These are phyloP conservation scores for Boletellus ananas DNA, from an alignment of 768 basidiomycete species.

Conservation along the genomic window DNA sequence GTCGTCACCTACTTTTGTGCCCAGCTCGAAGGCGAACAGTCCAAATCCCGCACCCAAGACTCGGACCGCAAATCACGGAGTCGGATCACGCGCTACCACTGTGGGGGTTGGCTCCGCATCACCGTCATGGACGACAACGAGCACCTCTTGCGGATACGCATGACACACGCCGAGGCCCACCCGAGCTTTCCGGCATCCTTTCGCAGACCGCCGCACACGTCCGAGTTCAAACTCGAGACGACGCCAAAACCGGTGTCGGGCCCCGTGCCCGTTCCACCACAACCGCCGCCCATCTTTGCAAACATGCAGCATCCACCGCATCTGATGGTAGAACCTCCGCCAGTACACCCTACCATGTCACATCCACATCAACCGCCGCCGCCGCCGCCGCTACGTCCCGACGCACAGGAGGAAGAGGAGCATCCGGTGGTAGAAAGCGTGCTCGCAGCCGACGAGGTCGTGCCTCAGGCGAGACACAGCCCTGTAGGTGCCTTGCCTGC, in stretches of 20 bases:
- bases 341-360: conserved; percentile 5
- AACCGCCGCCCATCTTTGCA: conserved; percentile 20
- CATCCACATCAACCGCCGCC: neutral
- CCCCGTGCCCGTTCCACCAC: conserved; percentile 4
- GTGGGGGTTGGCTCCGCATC: conserved; percentile 34
- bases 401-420: conserved; percentile 17
- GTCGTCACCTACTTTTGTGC: conserved; percentile 35
- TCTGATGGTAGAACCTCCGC: conserved; percentile 18
- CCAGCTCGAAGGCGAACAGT: conserved; percentile 33
- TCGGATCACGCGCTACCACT: conserved; percentile 33
- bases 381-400: conserved; percentile 7
- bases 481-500: conserved; percentile 11
- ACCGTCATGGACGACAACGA: conserved; percentile 37
- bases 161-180: conserved; percentile 34
- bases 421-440: conserved; percentile 11
- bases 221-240: conserved; percentile 31
- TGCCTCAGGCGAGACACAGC: conserved; percentile 11
- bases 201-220: conserved; percentile 31
- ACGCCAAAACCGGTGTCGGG: conserved; percentile 23
- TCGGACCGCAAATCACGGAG: conserved; percentile 33
- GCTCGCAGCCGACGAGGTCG: conserved; percentile 17
- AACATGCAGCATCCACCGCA: conserved; percentile 21
- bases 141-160: conserved; percentile 32
- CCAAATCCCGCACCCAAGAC: conserved; percentile 32
- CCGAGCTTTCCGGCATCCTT: conserved; percentile 32